Evolutionary conservation across 1,284 basidiomycete genomes (phyloP).

Genomic region (Crepidotus sp.): DNA sequence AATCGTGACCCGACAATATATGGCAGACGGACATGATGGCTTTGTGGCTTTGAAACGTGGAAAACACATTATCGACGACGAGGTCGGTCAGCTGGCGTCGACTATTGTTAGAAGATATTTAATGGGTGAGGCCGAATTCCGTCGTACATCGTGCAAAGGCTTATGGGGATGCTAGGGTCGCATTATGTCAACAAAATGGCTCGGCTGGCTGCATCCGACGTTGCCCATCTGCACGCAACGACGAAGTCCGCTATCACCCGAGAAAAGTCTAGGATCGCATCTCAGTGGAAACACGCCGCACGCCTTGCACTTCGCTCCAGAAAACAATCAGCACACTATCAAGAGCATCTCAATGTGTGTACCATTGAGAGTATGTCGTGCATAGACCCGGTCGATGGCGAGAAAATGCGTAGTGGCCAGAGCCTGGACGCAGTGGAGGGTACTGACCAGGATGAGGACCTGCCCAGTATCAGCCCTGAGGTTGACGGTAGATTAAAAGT

Average conservation of each 20-base stretch:
- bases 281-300: conserved; percentile 43
- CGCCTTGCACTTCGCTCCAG: conserved; percentile 36
- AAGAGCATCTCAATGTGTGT: conserved; percentile 53
- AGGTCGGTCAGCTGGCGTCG: conserved; percentile 76
- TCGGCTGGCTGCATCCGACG: conserved; percentile 24
- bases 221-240: conserved; percentile 19
- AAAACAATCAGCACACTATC: conserved; percentile 46
- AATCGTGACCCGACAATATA: conserved; percentile 62
- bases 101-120: conserved; percentile 79
- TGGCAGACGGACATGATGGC: conserved; percentile 77
- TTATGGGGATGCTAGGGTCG: conserved; percentile 32
- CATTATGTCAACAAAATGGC: conserved; percentile 59
- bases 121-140: conserved; percentile 47
- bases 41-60: conserved; percentile 63
- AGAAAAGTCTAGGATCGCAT: conserved; percentile 31
- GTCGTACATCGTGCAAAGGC: neutral
- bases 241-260: conserved; percentile 37
- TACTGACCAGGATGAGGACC: conserved; percentile 36
- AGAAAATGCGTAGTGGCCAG: conserved; percentile 30
- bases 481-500: conserved; percentile 71
- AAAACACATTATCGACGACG: conserved; percentile 73
- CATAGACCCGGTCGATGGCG: conserved; percentile 68
- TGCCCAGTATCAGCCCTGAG: conserved; percentile 57
- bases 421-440: conserved; percentile 21
- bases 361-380: conserved; percentile 68